These are phyloP conservation scores for Hypoxylon perforatum DNA, from an alignment of 495 filamentous ascomycete species.

Conservation along the genomic window DNA sequence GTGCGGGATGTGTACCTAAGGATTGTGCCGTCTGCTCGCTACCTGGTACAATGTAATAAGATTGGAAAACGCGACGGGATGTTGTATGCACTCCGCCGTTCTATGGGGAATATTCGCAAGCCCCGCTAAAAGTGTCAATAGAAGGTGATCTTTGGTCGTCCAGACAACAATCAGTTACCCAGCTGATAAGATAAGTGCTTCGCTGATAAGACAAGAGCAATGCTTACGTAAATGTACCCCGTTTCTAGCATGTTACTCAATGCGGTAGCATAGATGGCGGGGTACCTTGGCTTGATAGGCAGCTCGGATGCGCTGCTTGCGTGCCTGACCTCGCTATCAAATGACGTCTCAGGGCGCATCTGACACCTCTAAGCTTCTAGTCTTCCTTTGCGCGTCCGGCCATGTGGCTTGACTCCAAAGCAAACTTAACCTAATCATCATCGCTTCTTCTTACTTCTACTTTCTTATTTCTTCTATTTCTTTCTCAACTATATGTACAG, in stretches of 20 bases:
- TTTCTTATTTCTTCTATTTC: neutral
- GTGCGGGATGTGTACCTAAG: conserved; percentile 21
- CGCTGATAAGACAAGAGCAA: too few species aligned
- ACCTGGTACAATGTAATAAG: conserved; percentile 6
- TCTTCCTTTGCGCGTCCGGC: conserved; percentile 11
- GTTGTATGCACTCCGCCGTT: conserved; percentile 23
- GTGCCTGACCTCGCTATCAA: conserved; percentile 29
- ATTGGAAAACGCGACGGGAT: conserved; percentile 23
- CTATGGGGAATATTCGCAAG: neutral
- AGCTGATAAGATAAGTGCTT: too few species aligned
- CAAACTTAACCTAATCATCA: conserved; percentile 10
- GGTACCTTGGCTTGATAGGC: neutral
- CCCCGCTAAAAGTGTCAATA: conserved; percentile 38
- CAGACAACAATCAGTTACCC: conserved; percentile 8
- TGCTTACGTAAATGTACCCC: too few species aligned
- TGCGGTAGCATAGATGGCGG: neutral
- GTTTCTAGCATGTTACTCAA: neutral
- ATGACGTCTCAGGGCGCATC: conserved; percentile 39
- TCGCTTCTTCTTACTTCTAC: neutral
- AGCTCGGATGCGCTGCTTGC: conserved; percentile 3
- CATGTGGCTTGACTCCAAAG: conserved; percentile 2
- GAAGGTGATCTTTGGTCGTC: conserved; percentile 21
- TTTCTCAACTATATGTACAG: conserved; percentile 9
- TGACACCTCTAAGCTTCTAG: conserved; percentile 8
- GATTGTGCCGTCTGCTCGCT: conserved; percentile 2